Percentiles rank a stretch among this genome's conserved stretches.
Conservation (phyloP, 345 rosid species). For the Populus deltoides region DNA sequence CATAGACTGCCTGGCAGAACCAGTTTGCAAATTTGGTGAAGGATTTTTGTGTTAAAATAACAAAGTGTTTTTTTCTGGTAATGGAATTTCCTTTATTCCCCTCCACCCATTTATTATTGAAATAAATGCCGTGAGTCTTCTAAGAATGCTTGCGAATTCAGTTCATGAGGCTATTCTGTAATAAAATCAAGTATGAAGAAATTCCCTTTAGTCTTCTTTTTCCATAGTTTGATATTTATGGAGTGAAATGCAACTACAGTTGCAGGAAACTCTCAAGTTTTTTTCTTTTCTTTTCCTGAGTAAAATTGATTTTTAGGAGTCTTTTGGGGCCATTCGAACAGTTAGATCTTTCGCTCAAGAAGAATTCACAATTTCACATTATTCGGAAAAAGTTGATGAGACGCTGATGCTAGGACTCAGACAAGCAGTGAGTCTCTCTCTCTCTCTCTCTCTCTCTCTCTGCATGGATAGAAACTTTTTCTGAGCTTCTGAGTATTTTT, state of each 20-base stretch:
- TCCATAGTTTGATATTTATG: neutral
- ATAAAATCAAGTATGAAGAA: too few relatives aligned
- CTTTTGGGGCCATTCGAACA: conserved; percentile 95
- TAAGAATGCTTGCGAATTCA: neutral
- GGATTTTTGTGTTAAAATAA: neutral
- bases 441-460: neutral
- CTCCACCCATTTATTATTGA: neutral
- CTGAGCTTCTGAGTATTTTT: neutral
- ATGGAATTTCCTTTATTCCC: neutral
- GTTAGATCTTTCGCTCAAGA: conserved; percentile 96
- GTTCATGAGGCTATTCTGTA: too few relatives aligned
- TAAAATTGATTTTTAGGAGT: conserved; percentile 55
- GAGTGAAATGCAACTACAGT: neutral
- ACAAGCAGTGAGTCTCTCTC: conserved; percentile 69
- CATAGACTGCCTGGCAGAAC: too few relatives aligned
- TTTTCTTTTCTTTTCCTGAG: neutral
- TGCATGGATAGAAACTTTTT: neutral
- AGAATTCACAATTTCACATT: conserved; percentile 55
- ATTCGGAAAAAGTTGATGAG: conserved; percentile 81
- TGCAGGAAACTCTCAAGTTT: neutral
- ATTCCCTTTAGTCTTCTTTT: neutral
- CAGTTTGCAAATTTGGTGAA: too few relatives aligned
- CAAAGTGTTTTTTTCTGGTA: neutral
- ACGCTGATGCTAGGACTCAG: conserved; percentile 76
- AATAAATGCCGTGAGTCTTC: neutral